Percentiles rank a stretch among this genome's conserved stretches.
Evolutionary conservation across 2,329 filamentous ascomycete species (phyloP).

Genomic region (Uncinocarpus reesii): DNA sequence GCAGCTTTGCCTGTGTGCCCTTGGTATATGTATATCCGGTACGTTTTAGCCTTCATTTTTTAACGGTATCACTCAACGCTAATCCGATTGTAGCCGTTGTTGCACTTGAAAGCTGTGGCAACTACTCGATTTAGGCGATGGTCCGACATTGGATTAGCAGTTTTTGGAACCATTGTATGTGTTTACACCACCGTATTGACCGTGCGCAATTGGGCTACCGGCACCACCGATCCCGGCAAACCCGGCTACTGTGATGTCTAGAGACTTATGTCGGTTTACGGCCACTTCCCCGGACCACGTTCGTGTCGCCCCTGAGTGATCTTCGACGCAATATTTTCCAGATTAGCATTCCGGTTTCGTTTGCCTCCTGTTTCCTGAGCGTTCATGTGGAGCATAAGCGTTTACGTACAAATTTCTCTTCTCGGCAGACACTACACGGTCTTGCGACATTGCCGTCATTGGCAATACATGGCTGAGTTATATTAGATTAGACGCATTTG

Average conservation of each 20-base stretch:
- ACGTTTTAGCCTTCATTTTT: conserved; percentile 37
- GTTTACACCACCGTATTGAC: conserved; percentile 83
- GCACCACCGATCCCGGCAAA: conserved; percentile 41
- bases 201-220: conserved; percentile 70
- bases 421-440: not conserved
- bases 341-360: not conserved
- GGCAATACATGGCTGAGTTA: not conserved
- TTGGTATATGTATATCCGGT: conserved; percentile 97
- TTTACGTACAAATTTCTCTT: not conserved
- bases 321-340: not conserved
- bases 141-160: conserved; percentile 63
- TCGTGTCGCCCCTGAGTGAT: too few relatives aligned
- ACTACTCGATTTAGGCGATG: conserved; percentile 55
- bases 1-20: conserved; percentile 95
- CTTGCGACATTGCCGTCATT: not conserved
- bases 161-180: conserved; percentile 81
- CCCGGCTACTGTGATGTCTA: conserved; percentile 52
- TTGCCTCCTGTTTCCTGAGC: not conserved
- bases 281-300: too few relatives aligned
- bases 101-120: conserved; percentile 76
- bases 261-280: too few relatives aligned
- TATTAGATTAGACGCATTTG: conserved; percentile 1
- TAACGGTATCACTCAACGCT: not conserved
- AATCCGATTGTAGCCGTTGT: conserved; percentile 55
- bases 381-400: not conserved